Evolutionary conservation across 106 monocot genomes (phyloP), one percentile per base, ranked within the genome.

Genomic region (Dendrobium huoshanense): DNA sequence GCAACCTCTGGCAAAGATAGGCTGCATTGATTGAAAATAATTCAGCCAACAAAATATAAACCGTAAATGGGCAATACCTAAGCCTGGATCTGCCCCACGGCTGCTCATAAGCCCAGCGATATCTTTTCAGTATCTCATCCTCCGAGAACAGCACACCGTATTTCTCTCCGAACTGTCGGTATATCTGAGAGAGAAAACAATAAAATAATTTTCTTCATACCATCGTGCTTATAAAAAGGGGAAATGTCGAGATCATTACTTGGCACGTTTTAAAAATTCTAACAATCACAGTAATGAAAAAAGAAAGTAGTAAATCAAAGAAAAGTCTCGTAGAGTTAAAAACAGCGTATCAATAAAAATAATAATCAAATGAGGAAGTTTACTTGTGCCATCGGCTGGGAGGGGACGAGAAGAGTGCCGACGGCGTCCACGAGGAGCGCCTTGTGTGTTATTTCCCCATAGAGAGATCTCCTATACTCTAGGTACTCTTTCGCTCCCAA

Each of bases 381-480:
- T 41, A 97, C 94, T 92, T 99, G 91, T 18, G 94, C 89, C 88
- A 90, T 95, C 25, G 94, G 92, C 84, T 99, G 91, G 16, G 98
- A 89, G 0, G 98, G 98, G 4, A 85, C 87, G 47, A 99, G 18
- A 25, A 99, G 93, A 24, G 98, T 99, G 24, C 98, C 98, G 20
- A 90, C 98, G 49, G 95, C 98, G 79, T 99, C 98, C 47, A 99
- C 98, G 55, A 99, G 93, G 37, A 99, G 83, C 1, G 95, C 98
- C 77, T 82, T 94, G 83, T 99, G 93, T 1, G 98, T 99, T 84
- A 99, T 87, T 41, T 91, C 91, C 15, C 98, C 98, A 76, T 92
- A 99, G 16, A 91, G 67, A 6, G 95, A 83, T 78, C 84, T 85
- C 76, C 98, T 76, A 73, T 99, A 95, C 67, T 93, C 89, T 77